A percentile compares a stretch with the other conserved stretches of the same genome.
Conservation (phyloP, 1,284 basidiomycete genomes). For the Ceratobasidium theobromae region DNA sequence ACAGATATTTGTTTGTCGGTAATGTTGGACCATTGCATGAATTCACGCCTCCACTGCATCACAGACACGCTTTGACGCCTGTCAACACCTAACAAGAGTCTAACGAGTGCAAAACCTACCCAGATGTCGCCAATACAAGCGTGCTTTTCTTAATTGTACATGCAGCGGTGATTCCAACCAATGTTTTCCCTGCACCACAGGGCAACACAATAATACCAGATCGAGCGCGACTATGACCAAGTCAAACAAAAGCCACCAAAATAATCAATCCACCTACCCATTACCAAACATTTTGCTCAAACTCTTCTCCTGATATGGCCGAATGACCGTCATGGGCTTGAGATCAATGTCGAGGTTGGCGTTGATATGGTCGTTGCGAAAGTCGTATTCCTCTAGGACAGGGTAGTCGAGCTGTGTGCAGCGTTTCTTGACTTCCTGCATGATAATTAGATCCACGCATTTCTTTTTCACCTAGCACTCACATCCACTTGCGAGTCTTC, state of each 20-base stretch:
- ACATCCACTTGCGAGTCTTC: conserved; percentile 89
- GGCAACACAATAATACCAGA: conserved; percentile 99
- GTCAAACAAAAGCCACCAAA: conserved; percentile 16
- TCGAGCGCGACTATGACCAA: conserved; percentile 72
- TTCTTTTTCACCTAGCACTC: conserved; percentile 39
- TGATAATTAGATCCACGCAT: background rate
- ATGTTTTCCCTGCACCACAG: conserved; percentile 97
- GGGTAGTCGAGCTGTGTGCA: conserved; percentile 95
- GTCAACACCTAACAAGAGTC: conserved; percentile 35
- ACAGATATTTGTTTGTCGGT: conserved; percentile 93
- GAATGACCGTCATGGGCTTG: conserved; percentile 93
- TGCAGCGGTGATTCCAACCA: conserved; percentile 98
- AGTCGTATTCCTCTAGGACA: conserved; percentile 97
- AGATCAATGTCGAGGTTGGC: conserved; percentile 95
- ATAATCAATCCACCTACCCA: conserved; percentile 57
- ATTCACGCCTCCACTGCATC: conserved; percentile 97
- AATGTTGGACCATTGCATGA: conserved; percentile 96
- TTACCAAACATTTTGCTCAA: conserved; percentile 99
- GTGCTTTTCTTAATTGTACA: conserved; percentile 99
- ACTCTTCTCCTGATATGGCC: conserved; percentile 96
- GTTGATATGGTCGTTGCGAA: conserved; percentile 92
- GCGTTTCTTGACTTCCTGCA: conserved; percentile 84
- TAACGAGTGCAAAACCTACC: conserved; percentile 56
- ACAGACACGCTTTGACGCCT: conserved; percentile 77
- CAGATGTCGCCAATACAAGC: conserved; percentile 95